Base-by-base conservation (phyloP, 2,329 filamentous ascomycete species). In the Rutstroemia sp. region DNA sequence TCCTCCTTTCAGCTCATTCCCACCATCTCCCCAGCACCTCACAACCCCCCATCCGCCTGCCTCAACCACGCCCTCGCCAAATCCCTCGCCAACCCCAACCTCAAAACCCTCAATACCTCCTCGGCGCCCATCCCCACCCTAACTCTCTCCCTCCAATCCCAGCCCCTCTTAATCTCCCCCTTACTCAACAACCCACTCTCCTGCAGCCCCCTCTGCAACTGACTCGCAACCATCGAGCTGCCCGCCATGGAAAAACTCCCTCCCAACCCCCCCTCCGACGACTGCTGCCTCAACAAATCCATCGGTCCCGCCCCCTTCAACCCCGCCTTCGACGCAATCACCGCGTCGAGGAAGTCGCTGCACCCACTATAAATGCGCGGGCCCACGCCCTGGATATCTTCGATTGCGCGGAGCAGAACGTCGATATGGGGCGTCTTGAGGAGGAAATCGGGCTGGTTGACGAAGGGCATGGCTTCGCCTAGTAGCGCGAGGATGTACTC, bases 401-500 rank as follows among this genome's bases (percentile, higher is more conserved):
- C 89, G 51, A 91, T 79, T 0, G 88, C 87, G 62, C 88, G 87
- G 58, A 94, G 81, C 23, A 94, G 76, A 17, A 78, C 78, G 63
- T 90, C 86, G 64, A 92, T 84, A 67, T 95, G 88, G 17, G 82
- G 77, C 5, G 87, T 78, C 0, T 80, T 83, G 50, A 95, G 76
- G n/a, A 84, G 71, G 2, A 75, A 75, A 17, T 75, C 76, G 23
- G 83, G 76, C 68, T 81, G 77, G 65, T 85, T 82, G 58, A 95
- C 75, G 59, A 96, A 89, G 1, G 89, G 81, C 3, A 92, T 81
- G 0, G 86, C 84, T 73, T 97, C 92, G 51, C 90, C 92, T 1
- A 97, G 78, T 14, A 97, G 76, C 3, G 87, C 84, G 8, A 96
- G 77, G 21, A 97, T 73, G 52, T 92, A 92, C 65, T 97, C 92